Base-by-base conservation (phyloP, 768 basidiomycete genomes). In the Tricholoma furcatifolium region DNA sequence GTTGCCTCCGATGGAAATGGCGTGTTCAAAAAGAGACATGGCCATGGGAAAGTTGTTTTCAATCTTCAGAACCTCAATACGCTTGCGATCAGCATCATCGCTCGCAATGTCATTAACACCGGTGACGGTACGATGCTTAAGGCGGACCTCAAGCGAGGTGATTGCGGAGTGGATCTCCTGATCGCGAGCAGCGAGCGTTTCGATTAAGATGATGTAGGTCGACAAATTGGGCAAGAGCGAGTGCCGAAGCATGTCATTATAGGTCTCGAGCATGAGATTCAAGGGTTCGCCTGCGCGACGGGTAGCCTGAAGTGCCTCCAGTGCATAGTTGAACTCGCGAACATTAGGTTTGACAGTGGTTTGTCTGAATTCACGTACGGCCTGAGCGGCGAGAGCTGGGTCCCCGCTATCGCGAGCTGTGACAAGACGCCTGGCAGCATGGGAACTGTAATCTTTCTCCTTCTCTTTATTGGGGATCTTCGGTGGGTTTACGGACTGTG, bases 11-110 rank as follows among this genome's bases (percentile, higher is more conserved):
- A 74, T 66, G 7, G 75, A 64, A 24, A 76, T 70, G 15, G 84
- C 76, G 0, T 82, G 76, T 21, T 87, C 77, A 67, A 94, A 94
- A 14, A 95, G 70, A 14, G 81, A 77, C 70, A 93, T 72, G 0
- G 91, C 91, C 0, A 83, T 78, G 0, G 72, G 63, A 54, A 93
- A 85, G 56, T 88, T 91, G 60, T 82, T 80, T 64, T 95, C 93
- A 24, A 73, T 60, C 18, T 71, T 70, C 20, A 91, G 76, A 2
- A 67, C 55, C 0, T 66, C 67, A 36, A 80, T 73, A 8, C 75
- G 75, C 20, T 63, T 63, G 36, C 74, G 58, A 47, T 78, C 77
- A 0, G 43, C 32, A 3, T 67, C 62, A 6, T 62, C 42, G 1
- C 49, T 42, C 21, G 52, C 47, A 4, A 51, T 60, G 14, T 68